These are phyloP conservation scores for Teunomyces pallodes DNA, from an alignment of 805 yeast genomes.

Conservation along the genomic window DNA sequence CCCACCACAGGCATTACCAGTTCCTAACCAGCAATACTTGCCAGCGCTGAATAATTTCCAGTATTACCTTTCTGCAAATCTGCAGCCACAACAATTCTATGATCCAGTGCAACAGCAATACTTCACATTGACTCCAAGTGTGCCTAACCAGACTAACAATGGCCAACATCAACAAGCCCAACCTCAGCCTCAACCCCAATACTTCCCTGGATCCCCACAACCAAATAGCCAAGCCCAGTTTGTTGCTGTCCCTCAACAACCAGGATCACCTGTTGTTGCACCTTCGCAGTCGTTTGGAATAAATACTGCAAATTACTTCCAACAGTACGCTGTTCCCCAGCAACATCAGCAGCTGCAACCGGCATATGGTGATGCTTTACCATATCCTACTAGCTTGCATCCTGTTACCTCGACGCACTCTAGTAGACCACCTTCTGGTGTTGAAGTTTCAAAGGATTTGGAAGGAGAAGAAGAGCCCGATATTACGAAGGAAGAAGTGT, in stretches of 20 bases:
- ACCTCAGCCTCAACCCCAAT: constrained; percentile 34
- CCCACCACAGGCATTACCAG: constrained; percentile 5
- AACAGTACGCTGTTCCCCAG: constrained; percentile 14
- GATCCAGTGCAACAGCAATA: constrained; percentile 46
- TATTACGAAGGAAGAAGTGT: constrained; percentile 9
- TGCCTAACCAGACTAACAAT: constrained; percentile 20
- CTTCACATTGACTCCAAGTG: constrained; percentile 36
- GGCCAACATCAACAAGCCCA: constrained; percentile 12
- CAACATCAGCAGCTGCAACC: constrained; percentile 1
- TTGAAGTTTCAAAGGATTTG: background rate
- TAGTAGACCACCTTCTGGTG: background rate
- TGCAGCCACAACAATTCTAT: constrained; percentile 40
- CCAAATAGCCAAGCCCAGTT: constrained; percentile 10
- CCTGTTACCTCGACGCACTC: constrained; percentile 7
- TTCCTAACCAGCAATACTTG: constrained; percentile 6
- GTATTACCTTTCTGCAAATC: constrained; percentile 19
- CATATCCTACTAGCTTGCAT: constrained; percentile 14
- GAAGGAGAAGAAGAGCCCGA: background rate
- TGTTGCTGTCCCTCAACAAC: constrained; percentile 7
- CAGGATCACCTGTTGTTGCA: constrained; percentile 5
- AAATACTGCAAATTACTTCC: constrained; percentile 16
- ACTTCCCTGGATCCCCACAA: constrained; percentile 37
- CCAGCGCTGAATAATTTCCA: constrained; percentile 7
- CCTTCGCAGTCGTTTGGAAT: constrained; percentile 10
- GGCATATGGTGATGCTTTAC: constrained; percentile 13